Percentiles rank a stretch among this genome's conserved stretches.
Conservation (phyloP, 2,329 filamentous ascomycete genomes). For the Penicillium corylophilum region DNA sequence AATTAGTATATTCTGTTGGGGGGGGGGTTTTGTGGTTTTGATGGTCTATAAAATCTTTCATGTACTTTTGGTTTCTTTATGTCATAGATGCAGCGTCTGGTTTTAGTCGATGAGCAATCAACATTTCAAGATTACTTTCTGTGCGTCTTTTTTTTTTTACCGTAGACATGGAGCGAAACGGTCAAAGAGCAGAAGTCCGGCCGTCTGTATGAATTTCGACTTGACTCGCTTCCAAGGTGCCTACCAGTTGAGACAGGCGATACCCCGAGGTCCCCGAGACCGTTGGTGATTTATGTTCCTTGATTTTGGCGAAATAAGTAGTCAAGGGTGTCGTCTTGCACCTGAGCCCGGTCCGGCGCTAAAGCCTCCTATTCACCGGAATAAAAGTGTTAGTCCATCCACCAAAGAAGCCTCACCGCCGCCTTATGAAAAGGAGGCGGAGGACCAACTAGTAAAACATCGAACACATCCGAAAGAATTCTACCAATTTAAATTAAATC, state of each 20-base stretch:
- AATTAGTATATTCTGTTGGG: constrained; percentile 28
- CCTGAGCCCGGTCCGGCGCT: background rate
- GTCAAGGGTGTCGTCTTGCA: background rate
- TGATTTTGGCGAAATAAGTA: too few species aligned
- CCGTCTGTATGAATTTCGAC: too few species aligned
- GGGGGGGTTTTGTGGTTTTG: constrained; percentile 1
- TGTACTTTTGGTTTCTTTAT: constrained; percentile 15
- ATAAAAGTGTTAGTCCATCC: background rate
- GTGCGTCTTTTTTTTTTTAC: too few species aligned
- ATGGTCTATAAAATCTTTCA: constrained; percentile 13
- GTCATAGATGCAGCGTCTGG: constrained; percentile 28
- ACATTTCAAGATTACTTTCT: background rate
- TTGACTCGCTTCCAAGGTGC: too few species aligned
- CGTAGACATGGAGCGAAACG: too few species aligned
- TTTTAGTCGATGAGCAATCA: constrained; percentile 1
- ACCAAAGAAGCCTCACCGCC: background rate
- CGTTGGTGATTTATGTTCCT: too few species aligned
- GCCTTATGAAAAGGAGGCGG: background rate
- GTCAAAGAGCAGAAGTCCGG: too few species aligned
- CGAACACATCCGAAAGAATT: background rate
- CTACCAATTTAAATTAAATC: background rate
- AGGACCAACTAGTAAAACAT: background rate
- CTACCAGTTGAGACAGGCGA: too few species aligned
- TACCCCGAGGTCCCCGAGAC: too few species aligned
- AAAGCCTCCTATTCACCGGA: background rate